Evolutionary conservation across 106 monocot genomes (phyloP).

Genomic region (Platanthera guangdongensis): DNA sequence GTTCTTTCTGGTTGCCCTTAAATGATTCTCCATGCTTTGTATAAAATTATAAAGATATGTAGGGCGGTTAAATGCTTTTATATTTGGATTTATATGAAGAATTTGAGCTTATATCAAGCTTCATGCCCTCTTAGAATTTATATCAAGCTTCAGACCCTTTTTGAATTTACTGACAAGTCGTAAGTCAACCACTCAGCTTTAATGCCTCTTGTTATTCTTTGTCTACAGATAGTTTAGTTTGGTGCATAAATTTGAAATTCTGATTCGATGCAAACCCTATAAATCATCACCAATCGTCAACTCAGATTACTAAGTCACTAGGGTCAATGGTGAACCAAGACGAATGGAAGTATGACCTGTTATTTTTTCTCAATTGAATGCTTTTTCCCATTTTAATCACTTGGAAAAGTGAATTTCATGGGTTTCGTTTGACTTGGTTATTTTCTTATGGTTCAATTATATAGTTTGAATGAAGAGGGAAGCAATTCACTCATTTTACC

Average conservation of each 20-base stretch:
- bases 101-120: too few relatives aligned
- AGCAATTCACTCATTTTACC: conserved; percentile 61
- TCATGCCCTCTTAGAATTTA: too few relatives aligned
- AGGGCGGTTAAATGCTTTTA: too few relatives aligned
- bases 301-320: neutral
- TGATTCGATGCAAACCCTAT: neutral
- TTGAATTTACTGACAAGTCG: too few relatives aligned
- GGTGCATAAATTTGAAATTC: neutral
- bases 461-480: conserved; percentile 30
- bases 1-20: too few relatives aligned
- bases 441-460: conserved; percentile 10
- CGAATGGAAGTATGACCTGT: conserved; percentile 8
- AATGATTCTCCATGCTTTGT: too few relatives aligned
- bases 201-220: neutral
- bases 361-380: neutral
- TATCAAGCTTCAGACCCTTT: too few relatives aligned
- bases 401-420: neutral
- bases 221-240: neutral
- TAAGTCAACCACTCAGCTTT: too few relatives aligned
- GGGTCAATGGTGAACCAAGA: neutral
- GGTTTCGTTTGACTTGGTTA: neutral
- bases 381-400: neutral
- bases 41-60: too few relatives aligned
- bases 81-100: too few relatives aligned
- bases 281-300: neutral